Base-by-base conservation (phyloP, 2,329 filamentous ascomycete species). In the Cladophialophora immunda region DNA sequence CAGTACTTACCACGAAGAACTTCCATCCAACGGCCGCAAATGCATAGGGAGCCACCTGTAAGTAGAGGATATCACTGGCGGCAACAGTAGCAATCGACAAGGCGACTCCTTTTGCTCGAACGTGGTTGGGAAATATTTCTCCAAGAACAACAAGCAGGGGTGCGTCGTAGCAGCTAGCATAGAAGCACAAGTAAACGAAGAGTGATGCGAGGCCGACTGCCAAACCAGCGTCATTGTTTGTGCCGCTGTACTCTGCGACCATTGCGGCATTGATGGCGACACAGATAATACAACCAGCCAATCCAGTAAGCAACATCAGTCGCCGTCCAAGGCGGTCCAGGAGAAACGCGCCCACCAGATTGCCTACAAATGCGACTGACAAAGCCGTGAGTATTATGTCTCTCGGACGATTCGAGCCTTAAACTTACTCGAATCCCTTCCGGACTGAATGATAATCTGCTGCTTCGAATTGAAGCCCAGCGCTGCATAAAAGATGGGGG, bases 191-290 rank as follows among this genome's bases (percentile, higher is more conserved):
- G 25, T 25, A 63, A 15, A 56, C 22, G 52, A 30, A 63, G 76
- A 94, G 94, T 82, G 95, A 94, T 68, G 91, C 87, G 15, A 70
- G 25, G 27, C 52, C 57, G 17, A 34, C 53, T 9, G 54, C 17
- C 15, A 67, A 53, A 2, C 60, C 65, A n/a, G 60, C 65, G n/a
- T 55, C 15, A 22, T 67, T 66, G 7, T 17, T n/a, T 8, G n/a
- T 17, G 11, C 17, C 27, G 8, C 27, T 32, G n/a, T 57, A 56
- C 25, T 41, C 38, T 22, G 61, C 61, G 11, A 63, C 52, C 34
- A 63, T 47, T 30, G 52, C 61, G 19, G 61, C 32, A 1, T 57
- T 19, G 25, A 63, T 19, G 22, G 6, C 22, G 11, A 63, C 7
- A 19, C 61, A 47, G 1, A 45, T 15, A 4, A 19, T 3, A 30